Base-by-base conservation (phyloP, 257 asterid genomes). In the Ajuga chamaepitys region DNA sequence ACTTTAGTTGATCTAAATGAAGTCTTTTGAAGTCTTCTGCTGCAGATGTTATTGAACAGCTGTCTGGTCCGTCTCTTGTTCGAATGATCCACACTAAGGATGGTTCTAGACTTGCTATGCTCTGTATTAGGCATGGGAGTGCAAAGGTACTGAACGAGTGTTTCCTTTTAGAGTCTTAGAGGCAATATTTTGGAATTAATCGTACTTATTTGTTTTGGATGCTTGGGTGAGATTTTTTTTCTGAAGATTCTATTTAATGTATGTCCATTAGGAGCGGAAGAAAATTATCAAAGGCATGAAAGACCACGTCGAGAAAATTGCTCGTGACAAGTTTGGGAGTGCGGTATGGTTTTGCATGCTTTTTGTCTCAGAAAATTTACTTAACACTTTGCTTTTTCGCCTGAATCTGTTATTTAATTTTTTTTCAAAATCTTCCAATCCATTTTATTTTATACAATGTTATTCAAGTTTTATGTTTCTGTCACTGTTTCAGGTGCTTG, bases 71-170 rank as follows among this genome's bases (percentile, higher is more conserved):
- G 32, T 68, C 66, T 63, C 81, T 93, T 58, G 84, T 85, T 75
- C 91, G 95, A 56, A 79, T 85, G 88, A 80, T 93, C 50, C 88
- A 86, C 83, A 87, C 95, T n/a, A 89, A 82, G 75, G 99, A 93
- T 70, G 97, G 97, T 74, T 86, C 90, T 62, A 81, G 86, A 73
- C 76, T 89, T 58, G 97, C 76, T 37, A 72, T 83, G 50, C 94
- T 89, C 59, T 93, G 96, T 74, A 48, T 93, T 76, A 93, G 79
- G 77, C 89, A 93, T 76, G 96, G 99, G 53, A 88, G 82, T 67
- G 96, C 99, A 24, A 93, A 93, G 97, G 99, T 89, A 63, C 40
- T 7, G 0, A 14, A 46, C 5, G 34, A 40, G 13, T 30, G 4
- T 30, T 30, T 30, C 37, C 34, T 1, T 8, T 65, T 51, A 4